A percentile compares a stretch with the other conserved stretches of the same genome.
Evolutionary conservation across 1,139 yeast species (phyloP).

Genomic region (Yamadazyma blattariae): DNA sequence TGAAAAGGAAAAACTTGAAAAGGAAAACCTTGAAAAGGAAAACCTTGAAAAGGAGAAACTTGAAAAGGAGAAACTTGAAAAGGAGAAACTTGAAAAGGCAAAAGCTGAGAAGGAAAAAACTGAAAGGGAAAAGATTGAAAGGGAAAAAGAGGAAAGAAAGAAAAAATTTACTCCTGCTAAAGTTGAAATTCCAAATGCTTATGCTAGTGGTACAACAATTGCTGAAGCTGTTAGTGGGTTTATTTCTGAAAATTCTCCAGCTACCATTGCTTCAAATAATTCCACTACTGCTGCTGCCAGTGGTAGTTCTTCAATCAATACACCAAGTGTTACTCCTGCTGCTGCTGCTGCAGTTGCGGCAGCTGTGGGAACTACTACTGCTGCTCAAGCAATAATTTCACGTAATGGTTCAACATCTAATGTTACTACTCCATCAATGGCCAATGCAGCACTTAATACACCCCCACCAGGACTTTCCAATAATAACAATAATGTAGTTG

Average conservation of each 20-base stretch:
- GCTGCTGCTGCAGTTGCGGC: slow-evolving; percentile 8
- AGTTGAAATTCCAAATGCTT: slow-evolving; percentile 14
- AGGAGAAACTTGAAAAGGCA: slow-evolving; percentile 5
- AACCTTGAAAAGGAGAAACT: slow-evolving; percentile 6
- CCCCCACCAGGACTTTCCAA: slow-evolving; percentile 24
- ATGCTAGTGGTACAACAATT: slow-evolving; percentile 16
- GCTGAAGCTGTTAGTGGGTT: slow-evolving; percentile 14
- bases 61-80: slow-evolving; percentile 6
- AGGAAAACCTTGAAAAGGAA: slow-evolving; percentile 7
- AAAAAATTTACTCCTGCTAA: slow-evolving; percentile 1
- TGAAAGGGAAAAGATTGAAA: slow-evolving; percentile 8
- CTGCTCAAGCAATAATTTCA: background rate
- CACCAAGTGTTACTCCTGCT: slow-evolving; percentile 6
- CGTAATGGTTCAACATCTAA: slow-evolving; percentile 5
- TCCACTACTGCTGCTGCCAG: slow-evolving; percentile 15
- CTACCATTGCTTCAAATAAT: background rate
- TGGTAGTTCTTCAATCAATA: slow-evolving; percentile 8
- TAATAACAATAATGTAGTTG: background rate
- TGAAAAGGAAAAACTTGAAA: slow-evolving; percentile 5
- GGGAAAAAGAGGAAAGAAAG: slow-evolving; percentile 5
- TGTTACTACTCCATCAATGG: slow-evolving; percentile 4
- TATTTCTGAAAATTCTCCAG: background rate
- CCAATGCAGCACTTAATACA: slow-evolving; percentile 3
- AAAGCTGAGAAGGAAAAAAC: slow-evolving; percentile 8
- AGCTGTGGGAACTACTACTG: slow-evolving; percentile 8